Base-by-base conservation (phyloP, 2,329 filamentous ascomycete species). In the Penicillium aurantiogriseum region DNA sequence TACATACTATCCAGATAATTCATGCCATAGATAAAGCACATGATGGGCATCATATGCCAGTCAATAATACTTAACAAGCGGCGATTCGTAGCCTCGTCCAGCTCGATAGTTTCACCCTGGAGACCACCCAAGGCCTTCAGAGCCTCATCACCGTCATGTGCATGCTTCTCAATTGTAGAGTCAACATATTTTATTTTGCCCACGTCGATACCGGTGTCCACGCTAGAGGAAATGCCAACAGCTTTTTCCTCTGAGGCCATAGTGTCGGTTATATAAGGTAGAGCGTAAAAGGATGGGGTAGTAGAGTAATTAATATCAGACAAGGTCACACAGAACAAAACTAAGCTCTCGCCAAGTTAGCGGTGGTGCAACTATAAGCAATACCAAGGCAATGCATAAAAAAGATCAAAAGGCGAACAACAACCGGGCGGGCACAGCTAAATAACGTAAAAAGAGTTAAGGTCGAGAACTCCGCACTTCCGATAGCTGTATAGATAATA, bases 21-120 rank as follows among this genome's bases (percentile, higher is more conserved):
- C 65, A 86, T 74, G 1, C 81, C 82, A 62, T 86, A 86, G 5
- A 85, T 77, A 31, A 83, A 65, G 57, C 83, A 86, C 66, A 86
- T 76, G 61, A 86, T 72, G 0, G 83, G 84, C 80, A 86, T 83
- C 61, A 86, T 71, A 66, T 85, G 82, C 79, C 77, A 81, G 69
- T 89, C 86, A 58, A 88, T 87, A 52, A 78, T 82, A 19, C 78
- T 74, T n/a, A 88, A 67, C 17, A 89, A 67, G n/a, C 82, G 74
- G 61, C 79, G 83, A 63, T 84, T 86, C 25, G 82, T 84, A 46
- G 79, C 79, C 61, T 81, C 81, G 53, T 83, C 83, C 36, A 87
- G 71, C 36, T 80, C 76, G 23, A 85, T 73, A 0, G 80, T 67
- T 63, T 84, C 76, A 23, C 82, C 83, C 1, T 79, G 73, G 47